phyloP scores from a whole-genome alignment of 345 rosid species.

The Syzygium oleosum region DNA sequence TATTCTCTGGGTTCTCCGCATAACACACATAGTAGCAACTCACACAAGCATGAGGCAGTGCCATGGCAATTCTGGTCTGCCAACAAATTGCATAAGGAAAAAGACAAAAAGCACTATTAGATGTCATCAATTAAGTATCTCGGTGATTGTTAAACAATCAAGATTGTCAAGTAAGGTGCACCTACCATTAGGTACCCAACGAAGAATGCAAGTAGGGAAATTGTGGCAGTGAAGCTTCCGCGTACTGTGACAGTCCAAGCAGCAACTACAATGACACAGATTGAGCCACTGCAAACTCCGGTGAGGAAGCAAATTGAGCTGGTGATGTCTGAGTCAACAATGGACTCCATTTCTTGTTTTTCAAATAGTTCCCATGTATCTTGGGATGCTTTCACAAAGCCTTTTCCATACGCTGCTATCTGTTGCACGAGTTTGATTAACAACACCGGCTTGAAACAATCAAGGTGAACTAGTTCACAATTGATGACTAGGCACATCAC shows the following conservation, averaged over 20 bases:
- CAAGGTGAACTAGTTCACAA: neutral
- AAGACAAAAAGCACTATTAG: neutral
- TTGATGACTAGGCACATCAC: neutral
- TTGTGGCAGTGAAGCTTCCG: slow-evolving; percentile 63
- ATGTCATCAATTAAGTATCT: neutral
- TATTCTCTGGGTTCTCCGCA: slow-evolving; percentile 70
- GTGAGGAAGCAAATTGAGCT: slow-evolving; percentile 92
- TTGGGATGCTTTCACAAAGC: slow-evolving; percentile 85
- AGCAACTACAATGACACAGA: slow-evolving; percentile 74
- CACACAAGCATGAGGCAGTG: slow-evolving; percentile 92
- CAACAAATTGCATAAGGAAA: neutral
- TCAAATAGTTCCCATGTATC: slow-evolving; percentile 82
- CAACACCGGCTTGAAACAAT: neutral
- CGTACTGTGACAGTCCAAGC: slow-evolving; percentile 71
- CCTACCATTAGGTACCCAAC: slow-evolving; percentile 93
- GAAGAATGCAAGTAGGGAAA: slow-evolving; percentile 66
- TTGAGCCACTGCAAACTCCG: slow-evolving; percentile 89
- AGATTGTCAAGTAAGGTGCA: neutral
- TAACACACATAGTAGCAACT: slow-evolving; percentile 93
- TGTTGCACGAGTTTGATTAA: slow-evolving; percentile 6
- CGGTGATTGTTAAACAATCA: neutral
- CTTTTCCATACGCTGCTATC: slow-evolving; percentile 94
- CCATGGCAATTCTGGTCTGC: slow-evolving; percentile 63
- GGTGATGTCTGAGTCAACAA: slow-evolving; percentile 81
- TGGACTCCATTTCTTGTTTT: slow-evolving; percentile 42